A percentile compares a stretch with the other conserved stretches of the same genome.
These are phyloP conservation scores for Coniochaeta sp. DNA, from an alignment of 2,329 filamentous ascomycete genomes.

Conservation along the genomic window DNA sequence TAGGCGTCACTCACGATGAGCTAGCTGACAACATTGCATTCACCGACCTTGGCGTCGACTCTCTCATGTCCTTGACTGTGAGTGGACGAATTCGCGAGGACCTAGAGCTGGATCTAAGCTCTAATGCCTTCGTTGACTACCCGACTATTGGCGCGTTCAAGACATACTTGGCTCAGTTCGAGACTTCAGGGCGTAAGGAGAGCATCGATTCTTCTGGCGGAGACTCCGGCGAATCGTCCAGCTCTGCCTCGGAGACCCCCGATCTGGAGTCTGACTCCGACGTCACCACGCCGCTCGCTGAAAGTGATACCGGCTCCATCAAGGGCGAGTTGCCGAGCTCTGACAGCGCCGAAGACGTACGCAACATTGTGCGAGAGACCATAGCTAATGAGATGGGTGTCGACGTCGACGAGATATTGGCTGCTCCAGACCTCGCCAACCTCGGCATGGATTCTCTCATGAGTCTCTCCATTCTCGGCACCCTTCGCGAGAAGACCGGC, in stretches of 20 bases:
- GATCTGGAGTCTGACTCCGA: slow-evolving; percentile 39
- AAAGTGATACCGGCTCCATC: slow-evolving; percentile 40
- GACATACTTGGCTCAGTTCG: slow-evolving; percentile 30
- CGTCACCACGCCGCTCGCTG: slow-evolving; percentile 45
- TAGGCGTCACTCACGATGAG: slow-evolving; percentile 46
- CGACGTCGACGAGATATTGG: slow-evolving; percentile 54
- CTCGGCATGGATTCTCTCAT: slow-evolving; percentile 54
- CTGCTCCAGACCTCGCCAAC: slow-evolving; percentile 45
- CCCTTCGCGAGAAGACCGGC: slow-evolving; percentile 45
- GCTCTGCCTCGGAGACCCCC: slow-evolving; percentile 34
- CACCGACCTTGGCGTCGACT: slow-evolving; percentile 51
- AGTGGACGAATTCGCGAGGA: slow-evolving; percentile 50
- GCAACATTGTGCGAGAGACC: slow-evolving; percentile 52
- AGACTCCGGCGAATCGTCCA: slow-evolving; percentile 21
- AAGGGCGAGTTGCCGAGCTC: slow-evolving; percentile 33
- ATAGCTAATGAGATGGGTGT: slow-evolving; percentile 67
- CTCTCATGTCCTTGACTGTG: slow-evolving; percentile 53
- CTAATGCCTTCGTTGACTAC: slow-evolving; percentile 45
- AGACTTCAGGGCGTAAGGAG: slow-evolving; percentile 19
- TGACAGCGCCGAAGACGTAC: slow-evolving; percentile 33
- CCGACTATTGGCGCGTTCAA: slow-evolving; percentile 48
- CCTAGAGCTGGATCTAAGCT: slow-evolving; percentile 45
- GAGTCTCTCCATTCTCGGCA: slow-evolving; percentile 46
- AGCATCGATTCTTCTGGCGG: slow-evolving; percentile 17
- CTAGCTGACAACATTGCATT: slow-evolving; percentile 49